A percentile compares a stretch with the other conserved stretches of the same genome.
These are phyloP conservation scores for Mycosarcoma maydis DNA, from an alignment of 1,284 basidiomycete species.

Conservation along the genomic window DNA sequence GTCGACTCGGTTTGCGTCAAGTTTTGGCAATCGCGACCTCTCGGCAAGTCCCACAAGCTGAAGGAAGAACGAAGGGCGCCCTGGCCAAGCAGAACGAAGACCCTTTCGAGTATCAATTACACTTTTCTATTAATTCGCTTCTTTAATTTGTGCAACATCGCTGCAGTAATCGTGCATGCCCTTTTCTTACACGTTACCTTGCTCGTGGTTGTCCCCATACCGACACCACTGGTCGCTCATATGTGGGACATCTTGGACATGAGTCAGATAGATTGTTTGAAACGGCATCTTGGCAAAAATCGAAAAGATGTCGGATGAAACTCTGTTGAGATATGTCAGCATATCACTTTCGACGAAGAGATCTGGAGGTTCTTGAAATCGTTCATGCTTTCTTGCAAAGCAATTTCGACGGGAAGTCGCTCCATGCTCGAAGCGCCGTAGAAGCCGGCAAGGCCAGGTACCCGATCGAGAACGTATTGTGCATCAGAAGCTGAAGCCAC, in stretches of 20 bases:
- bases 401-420: constrained; percentile 41
- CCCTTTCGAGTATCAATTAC: no score
- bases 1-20: constrained; percentile 36
- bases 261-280: background rate
- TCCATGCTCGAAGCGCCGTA: constrained; percentile 51
- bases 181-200: no score
- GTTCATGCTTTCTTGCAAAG: constrained; percentile 38
- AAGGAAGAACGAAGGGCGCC: no score
- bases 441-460: constrained; percentile 39
- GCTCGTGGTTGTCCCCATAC: no score
- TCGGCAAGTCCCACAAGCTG: constrained; percentile 17
- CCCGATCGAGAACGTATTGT: constrained; percentile 42
- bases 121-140: background rate
- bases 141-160: background rate
- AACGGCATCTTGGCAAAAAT: no score
- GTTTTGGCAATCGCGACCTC: constrained; percentile 14
- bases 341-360: background rate
- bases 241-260: no score
- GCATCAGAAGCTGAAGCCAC: constrained; percentile 39
- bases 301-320: no score
- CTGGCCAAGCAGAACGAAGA: no score
- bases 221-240: no score
- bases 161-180: no score
- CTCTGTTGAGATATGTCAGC: no score
- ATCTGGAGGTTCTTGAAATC: constrained; percentile 37